Percentiles rank a stretch among this genome's conserved stretches.
phyloP scores from a whole-genome alignment of 192 early-diverging fungal species.

The Lobosporangium transversale region DNA sequence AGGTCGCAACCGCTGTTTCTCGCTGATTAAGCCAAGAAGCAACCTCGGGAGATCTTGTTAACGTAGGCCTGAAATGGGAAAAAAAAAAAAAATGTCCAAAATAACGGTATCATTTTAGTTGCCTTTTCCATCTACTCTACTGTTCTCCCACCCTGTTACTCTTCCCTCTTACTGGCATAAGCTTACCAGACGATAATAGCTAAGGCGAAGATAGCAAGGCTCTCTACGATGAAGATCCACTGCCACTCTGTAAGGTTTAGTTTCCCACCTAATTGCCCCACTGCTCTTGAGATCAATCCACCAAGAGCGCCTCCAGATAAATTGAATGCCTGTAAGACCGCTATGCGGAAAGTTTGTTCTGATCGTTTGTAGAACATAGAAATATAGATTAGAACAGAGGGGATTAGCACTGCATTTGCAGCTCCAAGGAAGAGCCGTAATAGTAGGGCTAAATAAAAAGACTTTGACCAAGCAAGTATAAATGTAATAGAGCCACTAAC shows the following conservation, averaged over 20 bases:
- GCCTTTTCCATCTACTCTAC: too few relatives aligned
- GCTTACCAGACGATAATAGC: slow-evolving; percentile 17
- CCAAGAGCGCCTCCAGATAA: slow-evolving; percentile 64
- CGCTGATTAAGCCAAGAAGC: slow-evolving; percentile 38
- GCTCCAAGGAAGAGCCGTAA: slow-evolving; percentile 23
- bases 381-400: slow-evolving; percentile 64
- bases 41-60: slow-evolving; percentile 36
- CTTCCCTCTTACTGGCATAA: neutral
- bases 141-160: neutral
- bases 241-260: slow-evolving; percentile 61
- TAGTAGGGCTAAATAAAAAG: slow-evolving; percentile 3
- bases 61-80: slow-evolving; percentile 7
- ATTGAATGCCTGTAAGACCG: slow-evolving; percentile 57
- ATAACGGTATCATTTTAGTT: neutral
- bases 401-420: slow-evolving; percentile 62
- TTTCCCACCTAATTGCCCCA: slow-evolving; percentile 60
- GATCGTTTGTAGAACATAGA: slow-evolving; percentile 65
- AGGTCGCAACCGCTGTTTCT: slow-evolving; percentile 40
- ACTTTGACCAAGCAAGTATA: slow-evolving; percentile 23
- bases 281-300: slow-evolving; percentile 68
- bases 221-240: slow-evolving; percentile 53
- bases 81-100: neutral
- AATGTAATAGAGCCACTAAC: slow-evolving; percentile 35
- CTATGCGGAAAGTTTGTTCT: slow-evolving; percentile 64
- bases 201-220: slow-evolving; percentile 11